phyloP scores from a whole-genome alignment of 208 protist species.

The Acanthamoeba lenticulata region DNA sequence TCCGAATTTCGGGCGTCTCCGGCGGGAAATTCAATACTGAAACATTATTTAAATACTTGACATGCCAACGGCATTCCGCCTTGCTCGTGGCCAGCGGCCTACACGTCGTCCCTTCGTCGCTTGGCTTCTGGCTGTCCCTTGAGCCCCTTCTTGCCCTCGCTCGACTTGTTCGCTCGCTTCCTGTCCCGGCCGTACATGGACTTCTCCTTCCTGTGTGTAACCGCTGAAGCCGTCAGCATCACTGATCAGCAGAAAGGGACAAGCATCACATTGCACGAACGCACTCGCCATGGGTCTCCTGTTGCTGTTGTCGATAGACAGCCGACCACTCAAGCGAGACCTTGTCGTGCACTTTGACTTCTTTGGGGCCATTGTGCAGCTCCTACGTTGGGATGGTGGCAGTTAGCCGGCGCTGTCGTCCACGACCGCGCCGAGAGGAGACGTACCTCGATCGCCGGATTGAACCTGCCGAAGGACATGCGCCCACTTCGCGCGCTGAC shows the following conservation, averaged over 20 bases:
- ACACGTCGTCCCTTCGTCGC: neutral
- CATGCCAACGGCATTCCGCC: no score
- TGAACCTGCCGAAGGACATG: slow-evolving; percentile 19
- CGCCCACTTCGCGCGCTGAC: neutral
- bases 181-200: slow-evolving; percentile 3
- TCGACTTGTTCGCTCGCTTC: neutral
- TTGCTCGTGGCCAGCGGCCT: no score
- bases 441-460: neutral
- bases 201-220: neutral
- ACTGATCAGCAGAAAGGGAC: no score
- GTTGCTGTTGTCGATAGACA: neutral
- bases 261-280: neutral
- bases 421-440: no score
- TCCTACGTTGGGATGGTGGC: neutral
- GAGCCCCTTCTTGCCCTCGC: neutral
- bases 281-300: neutral
- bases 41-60: neutral
- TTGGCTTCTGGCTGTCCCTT: neutral
- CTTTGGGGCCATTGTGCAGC: neutral
- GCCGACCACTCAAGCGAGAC: slow-evolving; percentile 12
- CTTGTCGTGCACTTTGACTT: neutral
- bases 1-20: neutral
- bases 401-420: no score
- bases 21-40: neutral
- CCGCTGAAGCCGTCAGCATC: neutral